Evolutionary conservation across 352 stramenopile species (phyloP), one percentile per base, ranked within the genome.

Genomic region (Globisporangium cederbergense): DNA sequence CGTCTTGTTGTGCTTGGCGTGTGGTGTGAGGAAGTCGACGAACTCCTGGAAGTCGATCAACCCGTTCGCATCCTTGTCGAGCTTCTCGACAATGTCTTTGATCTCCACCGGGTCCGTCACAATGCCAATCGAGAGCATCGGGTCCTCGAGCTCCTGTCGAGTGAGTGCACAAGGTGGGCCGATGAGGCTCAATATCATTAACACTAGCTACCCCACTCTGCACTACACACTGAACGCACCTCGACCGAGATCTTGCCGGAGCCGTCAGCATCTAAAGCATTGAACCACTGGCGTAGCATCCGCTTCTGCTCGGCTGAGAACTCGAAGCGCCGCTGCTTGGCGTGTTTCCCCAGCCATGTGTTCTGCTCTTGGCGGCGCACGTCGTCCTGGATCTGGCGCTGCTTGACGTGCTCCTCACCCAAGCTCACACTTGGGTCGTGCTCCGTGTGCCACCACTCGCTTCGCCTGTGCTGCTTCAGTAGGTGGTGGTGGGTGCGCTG

Each of bases 1-100:
- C 13, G 65, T 71, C 38, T 78, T 80, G 61, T 77, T 77, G 38
- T 69, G 62, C 13, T 74, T 77, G 7, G 71, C 32, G 40, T 89
- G 78, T 16, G 84, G 84, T 32, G 81, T 93, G 25, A 93, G 70
- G 46, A 90, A 88, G 11, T 83, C 77, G 2, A 93, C 80, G 54
- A 93, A 93, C 70, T 93, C 84, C 13, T 86, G 68, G 60, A 93
- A 93, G 62, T 93, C 84, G 58, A 93, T 90, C 50, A 78, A 74
- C 2, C 80, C 84, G 64, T 87, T 93, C 9, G 75, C 71, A 65
- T 93, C 81, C 38, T 83, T 89, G 67, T 93, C 84, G 6, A 93
- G 60, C 20, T 74, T 76, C 10, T 60, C 72, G 14, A 91, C 81
- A 30, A 93, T 86, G 47, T 76, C 62, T 28, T 74, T 62, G 56